phyloP scores from a whole-genome alignment of 495 filamentous ascomycete genomes.

The Aspergillus heteromorphus region DNA sequence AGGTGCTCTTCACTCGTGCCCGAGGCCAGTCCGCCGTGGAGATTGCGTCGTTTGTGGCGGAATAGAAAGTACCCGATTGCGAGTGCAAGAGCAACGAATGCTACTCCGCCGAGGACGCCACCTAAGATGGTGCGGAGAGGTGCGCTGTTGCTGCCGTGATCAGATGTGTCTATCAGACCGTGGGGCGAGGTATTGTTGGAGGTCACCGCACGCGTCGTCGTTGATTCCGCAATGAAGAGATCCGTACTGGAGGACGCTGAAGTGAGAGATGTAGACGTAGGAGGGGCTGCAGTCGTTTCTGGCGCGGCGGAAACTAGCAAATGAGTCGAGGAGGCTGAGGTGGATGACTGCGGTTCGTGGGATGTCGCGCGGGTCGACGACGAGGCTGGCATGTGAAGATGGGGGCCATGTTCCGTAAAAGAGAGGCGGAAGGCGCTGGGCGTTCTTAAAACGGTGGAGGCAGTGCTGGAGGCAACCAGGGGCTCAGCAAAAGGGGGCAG shows the following conservation, averaged over 20 bases:
- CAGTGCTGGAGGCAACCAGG: neutral
- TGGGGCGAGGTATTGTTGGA: slow-evolving; percentile 1
- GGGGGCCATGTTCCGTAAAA: neutral
- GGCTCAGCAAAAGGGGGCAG: neutral
- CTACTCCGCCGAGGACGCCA: slow-evolving; percentile 23
- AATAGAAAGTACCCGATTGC: slow-evolving; percentile 18
- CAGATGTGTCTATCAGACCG: neutral
- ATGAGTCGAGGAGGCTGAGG: neutral
- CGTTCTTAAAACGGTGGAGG: neutral
- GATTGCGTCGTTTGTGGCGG: slow-evolving; percentile 21
- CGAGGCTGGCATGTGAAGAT: neutral
- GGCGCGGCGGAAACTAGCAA: neutral
- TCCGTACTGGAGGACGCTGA: too few relatives aligned
- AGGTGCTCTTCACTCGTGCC: slow-evolving; percentile 17
- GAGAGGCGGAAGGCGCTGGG: neutral
- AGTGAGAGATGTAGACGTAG: too few relatives aligned
- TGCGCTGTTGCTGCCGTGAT: neutral
- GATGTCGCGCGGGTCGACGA: neutral
- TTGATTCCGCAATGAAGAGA: neutral
- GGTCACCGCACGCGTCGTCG: neutral
- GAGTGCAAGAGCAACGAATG: slow-evolving; percentile 18
- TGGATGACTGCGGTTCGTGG: neutral
- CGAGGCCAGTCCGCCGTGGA: slow-evolving; percentile 5
- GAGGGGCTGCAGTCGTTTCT: neutral
- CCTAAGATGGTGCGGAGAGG: slow-evolving; percentile 23